A percentile compares a stretch with the other conserved stretches of the same genome.
Conservation (phyloP, 305 asterid species). For the Nicotiana rustica region DNA sequence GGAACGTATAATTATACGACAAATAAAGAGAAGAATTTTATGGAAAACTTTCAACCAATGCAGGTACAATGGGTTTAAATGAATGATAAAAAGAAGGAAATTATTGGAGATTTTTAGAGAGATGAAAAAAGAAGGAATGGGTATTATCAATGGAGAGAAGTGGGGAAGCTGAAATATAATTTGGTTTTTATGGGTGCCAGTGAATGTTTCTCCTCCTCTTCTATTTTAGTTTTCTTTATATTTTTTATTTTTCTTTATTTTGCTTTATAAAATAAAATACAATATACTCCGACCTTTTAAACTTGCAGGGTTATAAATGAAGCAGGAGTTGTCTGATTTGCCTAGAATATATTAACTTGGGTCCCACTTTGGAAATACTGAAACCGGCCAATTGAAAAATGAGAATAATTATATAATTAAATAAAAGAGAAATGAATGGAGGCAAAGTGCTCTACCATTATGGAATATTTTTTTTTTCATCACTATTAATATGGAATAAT, state of each 20-base stretch:
- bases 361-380: conserved; percentile 10
- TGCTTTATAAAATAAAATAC: background rate
- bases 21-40: background rate
- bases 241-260: background rate
- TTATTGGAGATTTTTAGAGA: conserved; percentile 18
- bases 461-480: too few relatives aligned
- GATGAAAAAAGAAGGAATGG: background rate
- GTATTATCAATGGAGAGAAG: background rate
- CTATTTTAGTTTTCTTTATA: background rate
- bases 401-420: background rate
- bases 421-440: background rate
- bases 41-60: background rate
- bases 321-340: background rate
- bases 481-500: background rate
- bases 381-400: background rate
- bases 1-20: background rate
- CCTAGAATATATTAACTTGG: background rate
- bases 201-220: conserved; percentile 30
- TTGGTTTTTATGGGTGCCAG: conserved; percentile 24
- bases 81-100: background rate
- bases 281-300: background rate
- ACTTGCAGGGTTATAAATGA: background rate
- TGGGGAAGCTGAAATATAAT: conserved; percentile 9
- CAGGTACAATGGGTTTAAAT: background rate
- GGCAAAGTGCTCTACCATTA: background rate